Evolutionary conservation across 345 rosid species (phyloP).

Genomic region (Pugionium dolabratum): DNA sequence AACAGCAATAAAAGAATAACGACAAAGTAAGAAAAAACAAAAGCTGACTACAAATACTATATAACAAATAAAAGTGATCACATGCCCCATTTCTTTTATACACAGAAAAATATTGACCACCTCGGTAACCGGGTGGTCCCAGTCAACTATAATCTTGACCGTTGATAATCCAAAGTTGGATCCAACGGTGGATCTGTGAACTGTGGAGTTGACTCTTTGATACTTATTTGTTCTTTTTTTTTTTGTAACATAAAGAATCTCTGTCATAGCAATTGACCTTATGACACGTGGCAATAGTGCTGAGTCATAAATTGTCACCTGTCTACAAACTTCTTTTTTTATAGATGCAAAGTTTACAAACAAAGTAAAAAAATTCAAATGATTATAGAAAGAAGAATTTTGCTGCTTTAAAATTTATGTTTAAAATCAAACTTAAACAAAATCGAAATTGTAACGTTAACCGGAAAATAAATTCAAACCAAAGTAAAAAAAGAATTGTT

Average conservation of each 20-base stretch:
- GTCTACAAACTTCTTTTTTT: neutral
- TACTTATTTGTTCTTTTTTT: slow-evolving; percentile 25
- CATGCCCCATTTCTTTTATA: slow-evolving; percentile 22
- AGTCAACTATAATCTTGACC: slow-evolving; percentile 21
- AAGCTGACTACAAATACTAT: slow-evolving; percentile 16
- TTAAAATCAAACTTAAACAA: too few relatives aligned
- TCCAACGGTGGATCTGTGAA: slow-evolving; percentile 37
- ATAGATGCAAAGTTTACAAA: too few relatives aligned
- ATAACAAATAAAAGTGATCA: slow-evolving; percentile 22
- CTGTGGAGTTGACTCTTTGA: slow-evolving; percentile 33
- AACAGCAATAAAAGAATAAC: slow-evolving; percentile 27
- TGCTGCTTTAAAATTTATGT: too few relatives aligned
- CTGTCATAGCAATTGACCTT: neutral
- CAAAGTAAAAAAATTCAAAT: too few relatives aligned
- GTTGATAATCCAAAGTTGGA: slow-evolving; percentile 9
- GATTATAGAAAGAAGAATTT: too few relatives aligned
- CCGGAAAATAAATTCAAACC: too few relatives aligned
- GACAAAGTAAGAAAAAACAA: slow-evolving; percentile 32
- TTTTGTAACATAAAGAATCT: slow-evolving; percentile 10
- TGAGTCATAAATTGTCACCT: slow-evolving; percentile 26
- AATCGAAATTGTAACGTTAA: too few relatives aligned
- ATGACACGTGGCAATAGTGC: slow-evolving; percentile 20
- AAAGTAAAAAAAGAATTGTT: too few relatives aligned
- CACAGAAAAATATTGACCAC: slow-evolving; percentile 31
- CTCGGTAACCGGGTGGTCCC: slow-evolving; percentile 28